phyloP scores from a whole-genome alignment of 208 protist species.

The Novymonas esmeraldas region DNA sequence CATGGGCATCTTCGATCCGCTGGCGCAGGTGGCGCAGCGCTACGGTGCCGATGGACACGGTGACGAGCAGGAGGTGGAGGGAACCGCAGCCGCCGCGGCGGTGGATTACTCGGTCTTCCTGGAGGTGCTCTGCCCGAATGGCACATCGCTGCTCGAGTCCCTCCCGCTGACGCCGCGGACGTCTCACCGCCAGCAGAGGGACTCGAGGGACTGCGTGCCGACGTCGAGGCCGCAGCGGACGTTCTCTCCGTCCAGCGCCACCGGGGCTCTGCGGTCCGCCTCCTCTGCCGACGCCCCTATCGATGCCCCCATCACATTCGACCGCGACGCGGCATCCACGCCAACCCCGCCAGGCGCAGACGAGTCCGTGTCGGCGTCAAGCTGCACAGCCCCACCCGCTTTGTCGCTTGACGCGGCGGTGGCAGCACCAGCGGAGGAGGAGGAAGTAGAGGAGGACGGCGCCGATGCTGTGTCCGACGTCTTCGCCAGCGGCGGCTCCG shows the following conservation, averaged over 20 bases:
- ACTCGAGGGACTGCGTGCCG: too few relatives aligned
- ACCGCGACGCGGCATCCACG: neutral
- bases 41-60: neutral
- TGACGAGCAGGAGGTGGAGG: neutral
- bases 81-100: neutral
- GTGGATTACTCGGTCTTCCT: slow-evolving; percentile 17
- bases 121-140: slow-evolving; percentile 25
- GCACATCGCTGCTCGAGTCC: slow-evolving; percentile 13
- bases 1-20: neutral
- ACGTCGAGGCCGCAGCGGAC: too few relatives aligned
- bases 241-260: too few relatives aligned
- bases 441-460: neutral
- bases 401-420: too few relatives aligned
- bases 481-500: slow-evolving; percentile 11
- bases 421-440: too few relatives aligned
- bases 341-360: neutral
- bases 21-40: neutral
- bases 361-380: too few relatives aligned
- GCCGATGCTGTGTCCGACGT: neutral
- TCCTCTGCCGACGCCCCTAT: neutral
- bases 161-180: slow-evolving; percentile 2
- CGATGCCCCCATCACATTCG: neutral
- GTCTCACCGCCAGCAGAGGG: neutral
- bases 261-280: too few relatives aligned
- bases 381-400: neutral